phyloP scores from a whole-genome alignment of 73 alveolate species.

The Stentor coeruleus region DNA sequence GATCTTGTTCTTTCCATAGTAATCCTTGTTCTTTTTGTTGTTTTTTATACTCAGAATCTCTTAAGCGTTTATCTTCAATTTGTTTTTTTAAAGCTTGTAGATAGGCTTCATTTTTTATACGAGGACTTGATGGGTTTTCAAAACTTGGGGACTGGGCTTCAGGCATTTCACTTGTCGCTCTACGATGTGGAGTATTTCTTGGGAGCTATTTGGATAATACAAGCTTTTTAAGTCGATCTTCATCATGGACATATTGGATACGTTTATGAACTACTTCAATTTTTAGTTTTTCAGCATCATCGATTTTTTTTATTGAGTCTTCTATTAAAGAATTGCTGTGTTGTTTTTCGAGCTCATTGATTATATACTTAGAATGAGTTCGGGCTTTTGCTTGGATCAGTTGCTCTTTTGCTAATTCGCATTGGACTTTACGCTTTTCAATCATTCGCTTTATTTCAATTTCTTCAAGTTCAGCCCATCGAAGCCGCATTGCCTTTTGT shows the following conservation, averaged over 20 bases:
- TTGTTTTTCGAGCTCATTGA: not conserved
- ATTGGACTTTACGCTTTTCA: not conserved
- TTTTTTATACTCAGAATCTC: too few species aligned
- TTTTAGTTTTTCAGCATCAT: not conserved
- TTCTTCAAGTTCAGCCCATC: not conserved
- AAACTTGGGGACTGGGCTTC: not conserved
- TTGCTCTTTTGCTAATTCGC: not conserved
- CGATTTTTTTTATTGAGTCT: not conserved
- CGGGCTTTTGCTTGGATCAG: slow-evolving; percentile 1
- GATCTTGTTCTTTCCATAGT: not conserved
- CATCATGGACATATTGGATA: not conserved
- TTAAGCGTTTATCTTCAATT: not conserved
- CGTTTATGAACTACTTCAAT: not conserved
- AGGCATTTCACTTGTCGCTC: not conserved
- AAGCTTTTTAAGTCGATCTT: not conserved
- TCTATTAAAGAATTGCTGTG: not conserved
- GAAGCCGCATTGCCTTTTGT: not conserved
- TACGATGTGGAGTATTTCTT: not conserved
- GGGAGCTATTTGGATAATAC: not conserved
- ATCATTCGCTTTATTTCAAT: not conserved
- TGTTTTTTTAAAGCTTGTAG: not conserved
- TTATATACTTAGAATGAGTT: too few species aligned
- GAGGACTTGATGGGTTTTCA: not conserved
- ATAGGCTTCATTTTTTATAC: too few species aligned
- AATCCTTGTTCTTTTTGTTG: too few species aligned